A percentile compares a stretch with the other conserved stretches of the same genome.
These are phyloP conservation scores for Leishmania major DNA, from an alignment of 208 protist genomes.

Conservation along the genomic window DNA sequence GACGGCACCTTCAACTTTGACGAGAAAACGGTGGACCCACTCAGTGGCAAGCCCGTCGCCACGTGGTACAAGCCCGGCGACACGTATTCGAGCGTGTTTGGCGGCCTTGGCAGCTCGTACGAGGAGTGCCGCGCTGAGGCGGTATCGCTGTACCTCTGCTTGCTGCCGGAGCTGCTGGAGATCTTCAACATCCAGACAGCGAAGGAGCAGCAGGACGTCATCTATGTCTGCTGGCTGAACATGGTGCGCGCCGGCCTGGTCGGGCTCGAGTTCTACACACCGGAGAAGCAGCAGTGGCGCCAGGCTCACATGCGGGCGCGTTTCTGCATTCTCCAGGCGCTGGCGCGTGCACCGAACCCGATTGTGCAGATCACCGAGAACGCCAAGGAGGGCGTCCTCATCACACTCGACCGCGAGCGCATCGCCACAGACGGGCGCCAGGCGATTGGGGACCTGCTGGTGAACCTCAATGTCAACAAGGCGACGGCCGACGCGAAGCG, in stretches of 20 bases:
- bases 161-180: conserved; percentile 58
- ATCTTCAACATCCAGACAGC: conserved; percentile 57
- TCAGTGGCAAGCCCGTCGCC: conserved; percentile 67
- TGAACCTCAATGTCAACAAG: conserved; percentile 83
- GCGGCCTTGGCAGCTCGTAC: conserved; percentile 64
- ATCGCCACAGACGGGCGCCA: conserved; percentile 78
- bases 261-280: conserved; percentile 92
- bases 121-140: conserved; percentile 93
- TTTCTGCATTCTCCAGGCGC: conserved; percentile 85
- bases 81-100: conserved; percentile 87
- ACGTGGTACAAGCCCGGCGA: conserved; percentile 90
- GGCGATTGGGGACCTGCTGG: conserved; percentile 75
- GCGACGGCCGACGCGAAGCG: conserved; percentile 62
- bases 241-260: conserved; percentile 92
- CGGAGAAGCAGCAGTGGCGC: conserved; percentile 80
- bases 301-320: conserved; percentile 94
- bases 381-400: conserved; percentile 54
- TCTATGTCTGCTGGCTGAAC: conserved; percentile 92
- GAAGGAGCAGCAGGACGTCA: conserved; percentile 43
- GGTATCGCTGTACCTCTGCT: conserved; percentile 87
- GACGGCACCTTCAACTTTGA: conserved; percentile 87
- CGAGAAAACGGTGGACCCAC: conserved; percentile 57
- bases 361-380: conserved; percentile 64
- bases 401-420: conserved; percentile 73
- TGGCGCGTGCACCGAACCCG: conserved; percentile 59